Percentiles rank a stretch among this genome's conserved stretches.
phyloP scores from a whole-genome alignment of 2,329 filamentous ascomycete species.

The Fusarium sp. region DNA sequence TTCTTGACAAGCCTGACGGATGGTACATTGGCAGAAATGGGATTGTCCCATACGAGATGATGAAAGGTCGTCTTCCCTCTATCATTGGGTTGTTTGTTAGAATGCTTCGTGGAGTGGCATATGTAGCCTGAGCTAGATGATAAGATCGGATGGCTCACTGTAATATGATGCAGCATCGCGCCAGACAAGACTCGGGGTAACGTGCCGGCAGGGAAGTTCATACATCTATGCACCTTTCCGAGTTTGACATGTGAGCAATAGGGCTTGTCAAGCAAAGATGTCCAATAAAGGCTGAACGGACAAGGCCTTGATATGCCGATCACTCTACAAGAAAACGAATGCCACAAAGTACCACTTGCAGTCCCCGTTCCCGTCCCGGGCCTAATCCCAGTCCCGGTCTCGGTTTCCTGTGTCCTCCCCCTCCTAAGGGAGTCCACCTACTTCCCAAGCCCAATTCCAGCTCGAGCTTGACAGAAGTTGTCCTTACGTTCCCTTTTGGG shows the following conservation, averaged over 20 bases:
- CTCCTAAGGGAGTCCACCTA: constrained; percentile 39
- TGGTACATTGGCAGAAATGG: constrained; percentile 24
- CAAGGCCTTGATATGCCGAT: constrained; percentile 42
- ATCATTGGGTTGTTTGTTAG: constrained; percentile 2
- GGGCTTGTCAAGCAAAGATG: constrained; percentile 38
- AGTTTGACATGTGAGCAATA: constrained; percentile 48
- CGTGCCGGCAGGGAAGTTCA: constrained; percentile 25
- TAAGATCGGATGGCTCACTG: constrained; percentile 37
- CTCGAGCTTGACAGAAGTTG: constrained; percentile 28
- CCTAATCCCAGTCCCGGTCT: constrained; percentile 35
- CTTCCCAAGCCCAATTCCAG: constrained; percentile 37
- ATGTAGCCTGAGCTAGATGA: constrained; percentile 20
- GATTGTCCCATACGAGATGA: constrained; percentile 32
- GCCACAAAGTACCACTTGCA: constrained; percentile 35
- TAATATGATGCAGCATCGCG: constrained; percentile 38
- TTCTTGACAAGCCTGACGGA: constrained; percentile 23
- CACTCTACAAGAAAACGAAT: constrained; percentile 39
- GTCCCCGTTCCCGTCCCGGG: constrained; percentile 30
- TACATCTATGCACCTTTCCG: constrained; percentile 38
- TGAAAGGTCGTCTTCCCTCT: constrained; percentile 13
- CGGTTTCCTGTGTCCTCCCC: constrained; percentile 27
- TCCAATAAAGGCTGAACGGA: constrained; percentile 40
- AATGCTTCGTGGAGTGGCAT: not conserved
- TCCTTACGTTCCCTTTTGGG: constrained; percentile 38
- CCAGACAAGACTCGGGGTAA: constrained; percentile 28